Base-by-base conservation (phyloP, 2,329 filamentous ascomycete genomes). In the Calonectria ilicicola region DNA sequence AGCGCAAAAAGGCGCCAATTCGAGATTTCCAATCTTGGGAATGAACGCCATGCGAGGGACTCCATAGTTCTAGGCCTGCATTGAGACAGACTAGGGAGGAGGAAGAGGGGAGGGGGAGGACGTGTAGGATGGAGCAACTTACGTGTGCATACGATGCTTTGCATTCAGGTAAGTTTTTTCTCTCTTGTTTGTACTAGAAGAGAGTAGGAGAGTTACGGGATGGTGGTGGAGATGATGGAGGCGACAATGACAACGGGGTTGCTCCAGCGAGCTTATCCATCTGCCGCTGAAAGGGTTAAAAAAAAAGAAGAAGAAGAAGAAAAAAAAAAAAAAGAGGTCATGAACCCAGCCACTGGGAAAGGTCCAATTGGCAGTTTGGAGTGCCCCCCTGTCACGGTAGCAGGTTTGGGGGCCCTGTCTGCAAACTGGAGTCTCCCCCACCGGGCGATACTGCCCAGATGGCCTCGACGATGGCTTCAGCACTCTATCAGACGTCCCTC, bases 11-110 rank as follows among this genome's bases (percentile, higher is more conserved):
- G 40, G 46, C 44, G 46, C 46, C 44, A 65, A 47, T 42, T 47
- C 27, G 63, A 65, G 44, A 49, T 51, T 65, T 65, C 63, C 63
- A 65, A 51, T 65, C 63, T 53, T 65, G 63, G 63, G 63, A 47
- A 53, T 40, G 46, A 51, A 17, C 44, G 32, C 58, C 58, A 44
- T 63, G 58, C 29, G 53, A 40, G 53, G 32, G 32, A 60, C 53
- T 65, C 63, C 63, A 40, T 65, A 40, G 63, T 51, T 60, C 46
- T 51, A 51, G 32, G 63, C 63, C 44, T 53, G 63, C 44, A 65
- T 53, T 47, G 63, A 32, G 53, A 27, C 32, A 35, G 19, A n/a
- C 29, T n/a, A 27, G n/a, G 5, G 27, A 17, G 42, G 19, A 46
- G 60, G 21, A 8, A 26, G 14, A 15, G 2, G 7, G 29, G n/a